Base-by-base conservation (phyloP, 192 early-diverging fungal genomes). In the Rhizoclosmatium sp. region DNA sequence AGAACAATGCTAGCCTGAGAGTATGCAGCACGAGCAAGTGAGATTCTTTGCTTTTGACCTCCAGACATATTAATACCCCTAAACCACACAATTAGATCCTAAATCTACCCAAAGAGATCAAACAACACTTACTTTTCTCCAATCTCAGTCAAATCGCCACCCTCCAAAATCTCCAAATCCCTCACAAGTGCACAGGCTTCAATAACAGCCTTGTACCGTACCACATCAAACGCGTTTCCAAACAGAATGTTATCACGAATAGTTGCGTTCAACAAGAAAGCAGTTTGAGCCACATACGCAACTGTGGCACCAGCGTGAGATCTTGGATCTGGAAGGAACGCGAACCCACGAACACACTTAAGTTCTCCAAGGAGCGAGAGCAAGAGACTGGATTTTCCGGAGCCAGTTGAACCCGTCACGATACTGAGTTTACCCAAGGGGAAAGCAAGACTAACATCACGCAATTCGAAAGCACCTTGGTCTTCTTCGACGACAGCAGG, bases 101-200 rank as follows among this genome's bases (percentile, higher is more conserved):
- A 54, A 9, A 69, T 12, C 7, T 12, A 39, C 31, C 19, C 19
- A 69, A 47, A 69, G 46, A n/a, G 21, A 69, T 7, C 12, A 51
- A 19, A 59, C 39, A 19, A 59, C 42, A 56, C 71, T 42, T 58
- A 60, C 72, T 86, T 86, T 78, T 88, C 87, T 19, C 87, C 87
- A 72, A 98, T 87, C 84, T 97, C 95, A 1, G 96, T 97, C 56
- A 80, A 76, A 84, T 98, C 96, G 31, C 94, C 95, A 48, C 86
- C 92, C 48, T 88, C 84, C 39, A 98, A 78, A 75, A 93, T 92
- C 5, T 93, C 91, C 69, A 98, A 83, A 76, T 98, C 96, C 4
- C 91, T 85, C n/a, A 85, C 85, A 19, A 98, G 83, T n/a, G 95
- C 93, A 21, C 96, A 97, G 60, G 90, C 89, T 12, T 89, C 86